phyloP scores from a whole-genome alignment of 768 basidiomycete species.

The Termitomyces sp. region DNA sequence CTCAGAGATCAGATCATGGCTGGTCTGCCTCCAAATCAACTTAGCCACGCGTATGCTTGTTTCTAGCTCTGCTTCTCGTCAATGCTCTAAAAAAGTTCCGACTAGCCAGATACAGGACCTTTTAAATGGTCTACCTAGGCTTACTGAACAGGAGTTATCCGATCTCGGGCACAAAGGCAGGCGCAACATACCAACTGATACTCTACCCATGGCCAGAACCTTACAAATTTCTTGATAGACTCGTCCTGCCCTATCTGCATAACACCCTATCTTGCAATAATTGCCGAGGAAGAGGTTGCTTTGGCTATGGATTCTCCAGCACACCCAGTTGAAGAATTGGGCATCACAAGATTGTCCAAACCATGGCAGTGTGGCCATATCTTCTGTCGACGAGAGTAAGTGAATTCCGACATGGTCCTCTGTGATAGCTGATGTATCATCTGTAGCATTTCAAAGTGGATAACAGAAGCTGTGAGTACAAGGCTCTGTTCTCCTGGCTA shows the following conservation, averaged over 20 bases:
- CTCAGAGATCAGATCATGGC: conserved; percentile 17
- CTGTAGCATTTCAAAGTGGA: conserved; percentile 63
- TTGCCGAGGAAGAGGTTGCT: conserved; percentile 76
- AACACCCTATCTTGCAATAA: conserved; percentile 60
- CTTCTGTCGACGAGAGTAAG: conserved; percentile 82
- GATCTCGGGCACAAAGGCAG: conserved; percentile 48
- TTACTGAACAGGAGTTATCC: conserved; percentile 50
- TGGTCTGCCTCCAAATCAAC: conserved; percentile 14
- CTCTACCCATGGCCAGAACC: not conserved
- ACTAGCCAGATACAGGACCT: conserved; percentile 40
- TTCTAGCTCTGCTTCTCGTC: not conserved
- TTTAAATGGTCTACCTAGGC: conserved; percentile 43
- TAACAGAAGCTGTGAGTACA: conserved; percentile 50
- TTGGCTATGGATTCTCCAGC: conserved; percentile 78
- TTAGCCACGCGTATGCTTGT: conserved; percentile 18
- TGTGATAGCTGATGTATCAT: conserved; percentile 2
- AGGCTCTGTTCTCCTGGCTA: not conserved
- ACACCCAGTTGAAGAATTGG: conserved; percentile 63
- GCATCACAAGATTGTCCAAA: conserved; percentile 61
- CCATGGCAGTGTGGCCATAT: conserved; percentile 61
- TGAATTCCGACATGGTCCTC: not conserved
- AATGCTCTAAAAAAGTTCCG: not conserved
- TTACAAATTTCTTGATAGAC: conserved; percentile 38
- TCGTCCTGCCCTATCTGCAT: conserved; percentile 76
- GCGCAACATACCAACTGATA: not conserved